phyloP scores from a whole-genome alignment of 805 yeast genomes.

The Saccharomycopsis sp. region DNA sequence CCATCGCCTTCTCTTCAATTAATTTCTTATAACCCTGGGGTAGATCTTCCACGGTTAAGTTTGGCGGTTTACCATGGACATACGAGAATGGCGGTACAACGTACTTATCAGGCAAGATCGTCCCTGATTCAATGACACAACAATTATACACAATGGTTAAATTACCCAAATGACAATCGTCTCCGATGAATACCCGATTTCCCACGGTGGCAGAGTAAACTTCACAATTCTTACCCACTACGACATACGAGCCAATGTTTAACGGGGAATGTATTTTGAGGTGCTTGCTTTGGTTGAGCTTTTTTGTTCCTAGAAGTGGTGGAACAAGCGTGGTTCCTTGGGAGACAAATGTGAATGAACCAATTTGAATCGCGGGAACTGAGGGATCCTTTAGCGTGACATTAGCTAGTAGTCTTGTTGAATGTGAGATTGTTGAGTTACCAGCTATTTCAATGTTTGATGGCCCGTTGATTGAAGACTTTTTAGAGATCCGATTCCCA shows the following conservation, averaged over 20 bases:
- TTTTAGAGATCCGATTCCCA: conserved; percentile 38
- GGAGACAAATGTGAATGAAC: conserved; percentile 36
- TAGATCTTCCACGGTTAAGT: conserved; percentile 20
- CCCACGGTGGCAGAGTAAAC: conserved; percentile 37
- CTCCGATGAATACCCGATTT: conserved; percentile 40
- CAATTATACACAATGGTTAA: conserved; percentile 39
- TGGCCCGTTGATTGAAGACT: conserved; percentile 34
- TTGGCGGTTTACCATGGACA: conserved; percentile 25
- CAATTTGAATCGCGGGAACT: conserved; percentile 31
- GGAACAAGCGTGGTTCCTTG: conserved; percentile 28
- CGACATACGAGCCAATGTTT: conserved; percentile 38
- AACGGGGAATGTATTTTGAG: conserved; percentile 25
- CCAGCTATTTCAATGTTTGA: conserved; percentile 37
- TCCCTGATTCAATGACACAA: conserved; percentile 36
- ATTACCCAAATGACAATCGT: conserved; percentile 31
- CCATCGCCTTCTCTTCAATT: conserved; percentile 21
- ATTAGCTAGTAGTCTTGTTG: conserved; percentile 31
- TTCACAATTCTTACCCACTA: conserved; percentile 30
- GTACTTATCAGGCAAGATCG: conserved; percentile 33
- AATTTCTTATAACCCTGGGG: conserved; percentile 22
- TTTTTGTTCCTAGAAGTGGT: conserved; percentile 21
- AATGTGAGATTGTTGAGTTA: conserved; percentile 31
- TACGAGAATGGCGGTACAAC: conserved; percentile 44
- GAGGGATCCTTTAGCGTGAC: conserved; percentile 19
- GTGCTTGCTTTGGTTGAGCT: background rate